These are phyloP conservation scores for Citrullus amarus DNA, from an alignment of 306 rosid genomes.

Conservation along the genomic window DNA sequence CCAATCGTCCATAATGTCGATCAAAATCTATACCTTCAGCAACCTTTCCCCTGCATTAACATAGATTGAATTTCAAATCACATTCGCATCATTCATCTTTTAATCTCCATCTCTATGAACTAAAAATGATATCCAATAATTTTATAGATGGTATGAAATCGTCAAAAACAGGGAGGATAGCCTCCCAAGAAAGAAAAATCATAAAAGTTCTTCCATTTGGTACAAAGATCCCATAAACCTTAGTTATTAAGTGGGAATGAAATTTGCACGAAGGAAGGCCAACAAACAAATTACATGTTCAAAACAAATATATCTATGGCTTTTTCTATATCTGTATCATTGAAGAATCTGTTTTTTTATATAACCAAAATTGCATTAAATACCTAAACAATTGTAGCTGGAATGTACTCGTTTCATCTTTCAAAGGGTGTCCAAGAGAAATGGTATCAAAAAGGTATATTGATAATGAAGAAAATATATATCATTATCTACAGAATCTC, in stretches of 20 bases:
- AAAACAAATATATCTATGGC: neutral
- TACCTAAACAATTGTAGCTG: neutral
- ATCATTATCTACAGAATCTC: neutral
- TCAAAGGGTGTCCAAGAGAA: neutral
- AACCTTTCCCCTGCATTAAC: slow-evolving; percentile 66
- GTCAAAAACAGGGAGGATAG: neutral
- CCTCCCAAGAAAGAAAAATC: neutral
- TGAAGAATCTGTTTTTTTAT: neutral
- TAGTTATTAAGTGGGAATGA: neutral
- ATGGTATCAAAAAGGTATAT: too few species aligned
- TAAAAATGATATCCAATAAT: neutral
- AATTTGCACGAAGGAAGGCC: neutral
- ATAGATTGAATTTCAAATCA: neutral
- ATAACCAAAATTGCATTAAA: neutral
- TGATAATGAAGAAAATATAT: neutral
- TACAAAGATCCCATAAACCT: neutral
- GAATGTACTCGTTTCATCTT: neutral
- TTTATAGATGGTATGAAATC: neutral
- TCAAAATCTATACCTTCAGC: slow-evolving; percentile 92
- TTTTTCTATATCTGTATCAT: neutral
- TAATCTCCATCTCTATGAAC: neutral
- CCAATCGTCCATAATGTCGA: slow-evolving; percentile 84
- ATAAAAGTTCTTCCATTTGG: neutral
- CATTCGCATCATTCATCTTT: neutral
- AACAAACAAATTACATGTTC: neutral